Percentiles rank a stretch among this genome's conserved stretches.
These are phyloP conservation scores for Penicillium parvum DNA, from an alignment of 495 filamentous ascomycete species.

Conservation along the genomic window DNA sequence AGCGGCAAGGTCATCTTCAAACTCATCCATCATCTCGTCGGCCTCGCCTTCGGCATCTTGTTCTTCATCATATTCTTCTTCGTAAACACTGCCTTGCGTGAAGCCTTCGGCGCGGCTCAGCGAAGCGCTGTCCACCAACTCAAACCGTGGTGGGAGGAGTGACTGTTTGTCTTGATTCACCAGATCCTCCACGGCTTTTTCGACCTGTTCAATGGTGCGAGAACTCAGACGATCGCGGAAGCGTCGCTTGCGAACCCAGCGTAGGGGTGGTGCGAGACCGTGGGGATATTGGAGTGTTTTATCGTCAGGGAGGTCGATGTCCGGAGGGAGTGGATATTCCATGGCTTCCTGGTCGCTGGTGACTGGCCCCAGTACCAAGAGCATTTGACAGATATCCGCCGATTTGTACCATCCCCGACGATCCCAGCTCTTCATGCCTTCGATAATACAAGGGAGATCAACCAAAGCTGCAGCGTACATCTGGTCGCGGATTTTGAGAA, in stretches of 20 bases:
- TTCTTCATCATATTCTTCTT: conserved; percentile 49
- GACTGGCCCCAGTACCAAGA: conserved; percentile 71
- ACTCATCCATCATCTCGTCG: conserved; percentile 50
- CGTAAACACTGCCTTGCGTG: conserved; percentile 40
- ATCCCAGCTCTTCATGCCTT: conserved; percentile 97
- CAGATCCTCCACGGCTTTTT: conserved; percentile 73
- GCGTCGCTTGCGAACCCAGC: conserved; percentile 74
- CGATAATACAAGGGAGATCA: conserved; percentile 86
- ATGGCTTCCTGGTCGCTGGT: conserved; percentile 68
- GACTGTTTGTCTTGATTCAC: conserved; percentile 61
- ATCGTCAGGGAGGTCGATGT: conserved; percentile 55
- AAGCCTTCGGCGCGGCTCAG: conserved; percentile 48
- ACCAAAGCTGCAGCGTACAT: conserved; percentile 78
- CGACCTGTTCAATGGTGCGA: conserved; percentile 82
- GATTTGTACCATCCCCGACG: conserved; percentile 87
- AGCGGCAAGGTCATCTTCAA: conserved; percentile 54
- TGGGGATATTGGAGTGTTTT: conserved; percentile 77
- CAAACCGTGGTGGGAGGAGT: conserved; percentile 51
- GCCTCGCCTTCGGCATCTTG: conserved; percentile 54
- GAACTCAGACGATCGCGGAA: conserved; percentile 76
- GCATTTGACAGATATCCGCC: conserved; percentile 93
- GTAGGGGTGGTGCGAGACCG: conserved; percentile 88
- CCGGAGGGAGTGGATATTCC: conserved; percentile 57
- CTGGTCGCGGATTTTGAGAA: conserved; percentile 63
- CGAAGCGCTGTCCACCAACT: conserved; percentile 59